Base-by-base conservation (phyloP, 2,329 filamentous ascomycete genomes). In the Orbilia quercus region DNA sequence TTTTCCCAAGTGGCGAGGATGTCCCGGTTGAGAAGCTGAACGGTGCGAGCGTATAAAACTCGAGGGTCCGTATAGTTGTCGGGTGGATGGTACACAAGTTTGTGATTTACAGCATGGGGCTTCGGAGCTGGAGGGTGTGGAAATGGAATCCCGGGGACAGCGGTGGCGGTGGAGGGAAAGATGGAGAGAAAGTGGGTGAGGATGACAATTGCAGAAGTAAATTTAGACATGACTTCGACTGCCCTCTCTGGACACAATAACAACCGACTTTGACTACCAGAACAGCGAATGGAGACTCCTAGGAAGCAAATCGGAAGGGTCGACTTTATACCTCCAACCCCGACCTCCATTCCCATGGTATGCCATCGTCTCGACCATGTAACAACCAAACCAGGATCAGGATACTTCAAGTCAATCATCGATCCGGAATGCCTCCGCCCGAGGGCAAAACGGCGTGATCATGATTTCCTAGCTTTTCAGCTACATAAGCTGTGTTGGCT, bases 1-100 rank as follows among this genome's bases (percentile, higher is more conserved):
- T 85, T 85, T 76, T 85, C 84, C 84, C 84, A 85, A 0, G 85
- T 86, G 23, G 82, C 82, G 12, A 86, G 80, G 9, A 86, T 81
- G 16, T 82, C 81, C n/a, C 83, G 81, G 64, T 77, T 72, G 16
- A n/a, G 36, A 6, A 85, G 80, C 78, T 84, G 80, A 3, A 81
- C 79, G 2, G 81, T 80, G 12, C 83, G 82, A 7, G 82, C 79
- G 62, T 84, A 84, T 3, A 84, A 79, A 28, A 57, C 53, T 2
- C 53, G 31, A 57, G 82, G 82, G 50, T 82, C 80, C 0, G 80
- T 84, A 77, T 82, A 84, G 76, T 76, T 57, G 11, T 60, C 57
- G 5, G 57, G 57, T 5, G 57, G 57, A 31, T 60, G 28, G 16
- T 48, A 60, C 12, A 60, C 14, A 71, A 36, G 53, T 28, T 57